Base-by-base conservation (phyloP, 768 basidiomycete genomes). In the Artomyces pyxidatus region DNA sequence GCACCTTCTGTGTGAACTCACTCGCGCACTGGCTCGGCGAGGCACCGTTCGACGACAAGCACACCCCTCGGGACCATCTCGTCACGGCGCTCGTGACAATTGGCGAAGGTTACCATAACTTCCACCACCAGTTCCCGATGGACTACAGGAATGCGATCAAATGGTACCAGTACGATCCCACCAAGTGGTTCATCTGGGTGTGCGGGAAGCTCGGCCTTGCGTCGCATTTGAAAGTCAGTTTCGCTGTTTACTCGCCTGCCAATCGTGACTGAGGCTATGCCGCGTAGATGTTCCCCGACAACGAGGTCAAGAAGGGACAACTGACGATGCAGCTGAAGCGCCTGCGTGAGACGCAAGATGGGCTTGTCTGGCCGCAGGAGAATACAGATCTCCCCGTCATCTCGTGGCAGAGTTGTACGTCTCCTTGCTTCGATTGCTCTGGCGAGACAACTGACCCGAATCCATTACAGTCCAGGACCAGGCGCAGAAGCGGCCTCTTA, bases 31-130 rank as follows among this genome's bases (percentile, higher is more conserved):
- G 89, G 89, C 81, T 97, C 52, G 93, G 93, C 42, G 91, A 92
- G 52, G 71, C 85, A 7, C 88, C 91, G 21, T 95, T 92, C 61
- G 92, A 95, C 67, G 89, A 93, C 78, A 94, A 93, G 71, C 89
- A 93, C 67, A 87, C 89, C 8, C 92, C 93, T 16, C 77, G 85
- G 45, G 91, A 95, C 66, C 92, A 94, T 67, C 63, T 92, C 52
- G 63, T 94, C 63, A 94, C 92, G 26, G 93, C 93, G 3, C 71
- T 96, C 26, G 84, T 81, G 52, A 96, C 93, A 30, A 83, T 94
- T 60, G 93, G 93, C 47, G 93, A 97, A 67, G 93, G 93, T 14
- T 97, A 97, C 72, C 93, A 97, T 75, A 97, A 97, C 68, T 95
- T 95, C 80, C 93, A 97, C 71, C 93, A 97, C 62, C 81, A 83